These are phyloP conservation scores for Paecilomyces dactylethromorphus DNA, from an alignment of 2,329 filamentous ascomycete genomes.

Conservation along the genomic window DNA sequence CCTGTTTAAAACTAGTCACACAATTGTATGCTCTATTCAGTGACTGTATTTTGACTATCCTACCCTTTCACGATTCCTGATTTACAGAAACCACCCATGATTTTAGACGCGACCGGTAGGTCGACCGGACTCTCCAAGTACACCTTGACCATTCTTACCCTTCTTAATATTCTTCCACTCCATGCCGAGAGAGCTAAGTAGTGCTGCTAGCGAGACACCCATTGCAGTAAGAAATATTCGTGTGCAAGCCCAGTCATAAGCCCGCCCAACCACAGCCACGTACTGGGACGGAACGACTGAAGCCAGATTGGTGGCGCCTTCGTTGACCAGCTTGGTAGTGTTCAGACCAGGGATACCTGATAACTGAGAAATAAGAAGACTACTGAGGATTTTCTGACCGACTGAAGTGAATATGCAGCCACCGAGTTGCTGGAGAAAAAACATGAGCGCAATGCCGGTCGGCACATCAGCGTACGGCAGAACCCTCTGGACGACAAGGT, in stretches of 20 bases:
- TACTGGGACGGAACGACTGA: neutral
- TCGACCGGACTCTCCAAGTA: no score
- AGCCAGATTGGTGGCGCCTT: conserved; percentile 1
- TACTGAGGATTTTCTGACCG: conserved; percentile 16
- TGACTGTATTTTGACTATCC: no score
- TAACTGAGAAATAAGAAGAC: conserved; percentile 9
- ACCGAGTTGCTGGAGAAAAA: conserved; percentile 17
- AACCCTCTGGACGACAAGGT: conserved; percentile 16
- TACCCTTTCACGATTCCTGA: no score
- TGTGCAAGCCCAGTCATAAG: conserved; percentile 2
- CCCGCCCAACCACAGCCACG: neutral
- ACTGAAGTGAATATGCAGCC: conserved; percentile 17
- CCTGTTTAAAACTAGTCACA: no score
- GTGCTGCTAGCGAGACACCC: neutral
- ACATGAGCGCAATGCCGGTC: conserved; percentile 17
- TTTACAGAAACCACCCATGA: no score
- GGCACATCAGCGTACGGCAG: conserved; percentile 19
- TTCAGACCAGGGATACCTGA: conserved; percentile 21
- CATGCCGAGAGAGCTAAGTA: conserved; percentile 2
- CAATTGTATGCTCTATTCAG: no score
- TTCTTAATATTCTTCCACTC: conserved; percentile 8
- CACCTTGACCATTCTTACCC: conserved; percentile 4
- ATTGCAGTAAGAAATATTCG: neutral
- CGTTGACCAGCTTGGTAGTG: neutral
- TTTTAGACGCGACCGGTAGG: no score